Conservation (phyloP, 352 stramenopile genomes). For the Globisporangium viniferum region DNA sequence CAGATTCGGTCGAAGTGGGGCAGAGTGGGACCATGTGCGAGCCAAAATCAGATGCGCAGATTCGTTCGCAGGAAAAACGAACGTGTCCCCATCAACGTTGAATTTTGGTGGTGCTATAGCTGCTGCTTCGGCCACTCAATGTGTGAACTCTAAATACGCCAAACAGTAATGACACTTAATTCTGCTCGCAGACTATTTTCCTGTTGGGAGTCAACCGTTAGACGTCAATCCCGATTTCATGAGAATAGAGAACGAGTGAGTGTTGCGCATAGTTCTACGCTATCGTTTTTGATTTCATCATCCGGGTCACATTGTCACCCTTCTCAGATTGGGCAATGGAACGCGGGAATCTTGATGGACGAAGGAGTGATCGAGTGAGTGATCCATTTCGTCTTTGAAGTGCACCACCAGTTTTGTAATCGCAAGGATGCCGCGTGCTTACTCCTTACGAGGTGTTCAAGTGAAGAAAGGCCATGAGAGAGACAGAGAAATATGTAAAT, state of each 20-base stretch:
- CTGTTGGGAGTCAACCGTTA: not conserved
- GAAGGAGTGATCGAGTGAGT: not conserved
- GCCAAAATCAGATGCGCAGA: slow-evolving; percentile 7
- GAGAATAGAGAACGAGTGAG: not conserved
- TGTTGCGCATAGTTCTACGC: not conserved
- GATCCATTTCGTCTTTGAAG: not conserved
- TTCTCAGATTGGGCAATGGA: not conserved
- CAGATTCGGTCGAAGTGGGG: not conserved
- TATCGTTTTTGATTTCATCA: not conserved
- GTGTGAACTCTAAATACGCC: no score
- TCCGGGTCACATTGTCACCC: not conserved
- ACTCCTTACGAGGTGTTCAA: not conserved
- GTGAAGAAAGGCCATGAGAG: no score
- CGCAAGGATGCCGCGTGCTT: not conserved
- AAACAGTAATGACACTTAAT: no score
- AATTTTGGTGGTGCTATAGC: slow-evolving; percentile 5
- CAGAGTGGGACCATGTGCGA: not conserved
- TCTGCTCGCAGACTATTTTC: no score
- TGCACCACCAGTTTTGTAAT: not conserved
- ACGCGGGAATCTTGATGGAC: not conserved
- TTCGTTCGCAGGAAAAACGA: not conserved
- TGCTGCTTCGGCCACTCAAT: not conserved
- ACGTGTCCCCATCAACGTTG: not conserved
- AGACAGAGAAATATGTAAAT: no score
- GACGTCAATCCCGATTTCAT: not conserved